Evolutionary conservation across 2,329 filamentous ascomycete genomes (phyloP).

Genomic region (Ceratocystiopsis minuta): DNA sequence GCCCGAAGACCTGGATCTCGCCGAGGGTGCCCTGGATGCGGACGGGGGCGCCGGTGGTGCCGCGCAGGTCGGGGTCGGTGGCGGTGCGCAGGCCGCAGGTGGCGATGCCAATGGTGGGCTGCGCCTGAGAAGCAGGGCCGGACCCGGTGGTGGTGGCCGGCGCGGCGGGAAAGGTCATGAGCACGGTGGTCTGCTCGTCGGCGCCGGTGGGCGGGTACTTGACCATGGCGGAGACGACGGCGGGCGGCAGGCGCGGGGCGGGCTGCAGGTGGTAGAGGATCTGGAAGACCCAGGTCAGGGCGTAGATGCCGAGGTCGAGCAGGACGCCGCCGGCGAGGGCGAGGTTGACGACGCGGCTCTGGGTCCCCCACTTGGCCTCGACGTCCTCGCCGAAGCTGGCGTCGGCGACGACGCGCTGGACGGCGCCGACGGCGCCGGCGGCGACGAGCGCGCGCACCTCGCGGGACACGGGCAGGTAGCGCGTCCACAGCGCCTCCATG

Average conservation of each 20-base stretch:
- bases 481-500: slow-evolving; percentile 82
- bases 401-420: slow-evolving; percentile 37
- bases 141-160: too few relatives aligned
- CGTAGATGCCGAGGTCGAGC: slow-evolving; percentile 76
- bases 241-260: slow-evolving; percentile 43
- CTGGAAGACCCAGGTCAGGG: slow-evolving; percentile 81
- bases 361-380: slow-evolving; percentile 5
- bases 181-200: slow-evolving; percentile 62
- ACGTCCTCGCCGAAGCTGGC: slow-evolving; percentile 33
- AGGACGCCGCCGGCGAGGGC: slow-evolving; percentile 42
- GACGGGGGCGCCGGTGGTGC: slow-evolving; percentile 36
- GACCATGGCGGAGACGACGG: slow-evolving; percentile 49
- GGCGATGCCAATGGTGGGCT: slow-evolving; percentile 8
- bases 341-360: slow-evolving; percentile 45
- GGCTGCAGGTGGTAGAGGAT: slow-evolving; percentile 62
- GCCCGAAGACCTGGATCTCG: slow-evolving; percentile 51
- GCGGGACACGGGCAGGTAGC: slow-evolving; percentile 71
- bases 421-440: slow-evolving; percentile 36
- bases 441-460: slow-evolving; percentile 49
- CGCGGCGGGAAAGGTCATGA: slow-evolving; percentile 53
- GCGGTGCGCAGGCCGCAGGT: too few relatives aligned
- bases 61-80: slow-evolving; percentile 29
- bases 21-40: slow-evolving; percentile 65
- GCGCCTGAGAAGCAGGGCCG: slow-evolving; percentile 13
- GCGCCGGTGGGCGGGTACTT: slow-evolving; percentile 53